phyloP scores from a whole-genome alignment of 2,329 filamentous ascomycete species.

The Epichloe typhina region DNA sequence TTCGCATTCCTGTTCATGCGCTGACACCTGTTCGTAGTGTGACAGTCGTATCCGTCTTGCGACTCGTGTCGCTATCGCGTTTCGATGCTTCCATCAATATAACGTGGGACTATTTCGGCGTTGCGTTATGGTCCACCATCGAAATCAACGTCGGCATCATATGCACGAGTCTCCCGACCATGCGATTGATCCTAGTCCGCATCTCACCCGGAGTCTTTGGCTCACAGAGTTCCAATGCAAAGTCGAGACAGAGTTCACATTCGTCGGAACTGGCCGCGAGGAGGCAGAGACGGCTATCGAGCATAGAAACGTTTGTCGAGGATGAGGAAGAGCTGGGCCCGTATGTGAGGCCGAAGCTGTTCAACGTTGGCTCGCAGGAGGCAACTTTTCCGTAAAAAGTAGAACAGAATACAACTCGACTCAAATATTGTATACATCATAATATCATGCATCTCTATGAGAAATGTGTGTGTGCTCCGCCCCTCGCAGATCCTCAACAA shows the following conservation, averaged over 20 bases:
- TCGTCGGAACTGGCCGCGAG: not conserved
- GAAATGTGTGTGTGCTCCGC: too few species aligned
- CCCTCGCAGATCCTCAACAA: too few species aligned
- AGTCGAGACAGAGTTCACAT: not conserved
- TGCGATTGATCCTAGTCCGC: constrained; percentile 11
- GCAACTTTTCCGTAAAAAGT: not conserved
- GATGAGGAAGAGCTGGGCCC: not conserved
- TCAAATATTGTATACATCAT: too few species aligned
- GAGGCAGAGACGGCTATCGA: constrained; percentile 2
- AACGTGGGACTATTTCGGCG: constrained; percentile 13
- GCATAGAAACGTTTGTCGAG: not conserved
- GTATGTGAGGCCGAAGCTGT: not conserved
- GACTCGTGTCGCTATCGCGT: constrained; percentile 14
- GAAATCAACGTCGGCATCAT: constrained; percentile 20
- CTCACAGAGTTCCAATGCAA: not conserved
- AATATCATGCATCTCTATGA: too few species aligned
- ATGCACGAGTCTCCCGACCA: constrained; percentile 17
- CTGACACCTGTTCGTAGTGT: constrained; percentile 8
- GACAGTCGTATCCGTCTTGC: constrained; percentile 17
- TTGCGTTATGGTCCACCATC: constrained; percentile 16
- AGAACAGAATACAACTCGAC: too few species aligned
- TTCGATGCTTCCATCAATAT: constrained; percentile 14
- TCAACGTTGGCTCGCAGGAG: not conserved
- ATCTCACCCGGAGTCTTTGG: constrained; percentile 1
- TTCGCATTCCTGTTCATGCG: not conserved